phyloP scores from a whole-genome alignment of 169 alveolate genomes.

The Cystoisospora suis region DNA sequence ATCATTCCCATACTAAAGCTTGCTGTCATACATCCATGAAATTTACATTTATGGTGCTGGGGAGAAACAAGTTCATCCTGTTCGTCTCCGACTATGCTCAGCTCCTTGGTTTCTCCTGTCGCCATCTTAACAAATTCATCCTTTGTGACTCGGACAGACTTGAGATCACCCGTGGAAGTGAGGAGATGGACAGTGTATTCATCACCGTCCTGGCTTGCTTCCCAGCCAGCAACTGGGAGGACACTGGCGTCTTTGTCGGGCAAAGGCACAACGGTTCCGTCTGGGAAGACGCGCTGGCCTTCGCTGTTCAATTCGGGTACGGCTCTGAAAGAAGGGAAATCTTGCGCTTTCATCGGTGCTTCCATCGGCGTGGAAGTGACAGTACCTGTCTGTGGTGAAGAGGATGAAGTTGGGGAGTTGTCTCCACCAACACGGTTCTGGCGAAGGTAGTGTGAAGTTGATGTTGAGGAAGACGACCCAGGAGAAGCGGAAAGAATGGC shows the following conservation, averaged over 20 bases:
- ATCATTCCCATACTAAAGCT: constrained; percentile 7
- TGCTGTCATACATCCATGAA: background rate
- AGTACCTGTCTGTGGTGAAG: too few species aligned
- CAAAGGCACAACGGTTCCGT: background rate
- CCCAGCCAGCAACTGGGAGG: background rate
- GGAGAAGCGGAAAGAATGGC: too few species aligned
- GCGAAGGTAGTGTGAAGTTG: too few species aligned
- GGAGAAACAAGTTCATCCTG: constrained; percentile 7
- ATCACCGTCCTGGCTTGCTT: background rate
- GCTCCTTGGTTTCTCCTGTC: background rate
- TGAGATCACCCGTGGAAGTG: background rate
- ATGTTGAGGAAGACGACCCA: too few species aligned
- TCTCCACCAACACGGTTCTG: too few species aligned
- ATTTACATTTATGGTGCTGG: constrained; percentile 1
- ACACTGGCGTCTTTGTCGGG: background rate
- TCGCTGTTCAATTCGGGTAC: constrained; percentile 4
- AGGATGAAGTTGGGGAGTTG: too few species aligned
- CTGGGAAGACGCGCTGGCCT: constrained; percentile 19
- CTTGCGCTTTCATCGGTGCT: too few species aligned
- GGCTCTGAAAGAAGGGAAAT: background rate
- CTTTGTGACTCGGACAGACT: background rate
- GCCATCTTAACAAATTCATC: background rate
- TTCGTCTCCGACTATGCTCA: background rate
- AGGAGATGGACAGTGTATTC: constrained; percentile 1
- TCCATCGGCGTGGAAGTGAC: too few species aligned